Base-by-base conservation (phyloP, 2,329 filamentous ascomycete genomes). In the Hypoxylon sp. region DNA sequence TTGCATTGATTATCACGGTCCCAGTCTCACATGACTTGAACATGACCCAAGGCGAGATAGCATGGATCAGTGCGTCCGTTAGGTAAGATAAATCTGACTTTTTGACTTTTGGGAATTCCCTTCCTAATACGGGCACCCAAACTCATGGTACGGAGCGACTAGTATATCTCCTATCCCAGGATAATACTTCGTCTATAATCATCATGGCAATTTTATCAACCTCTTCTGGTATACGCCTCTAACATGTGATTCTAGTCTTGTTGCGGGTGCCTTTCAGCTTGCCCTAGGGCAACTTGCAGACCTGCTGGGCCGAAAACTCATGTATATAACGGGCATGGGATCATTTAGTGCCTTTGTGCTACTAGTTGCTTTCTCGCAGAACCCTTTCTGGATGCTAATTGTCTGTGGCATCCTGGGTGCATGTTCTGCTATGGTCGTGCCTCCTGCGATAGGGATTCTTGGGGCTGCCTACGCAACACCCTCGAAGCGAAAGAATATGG, bases 231-330 rank as follows among this genome's bases (percentile, higher is more conserved):
- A 39, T 26, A 24, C 42, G 8, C 50, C 22, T 61, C 62, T 65
- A 56, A 70, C 44, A 51, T 13, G 14, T 33, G 14, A 56, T 19
- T 17, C 1, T 48, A 87, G 85, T 13, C 82, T 92, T 14, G 87
- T 86, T 1, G 87, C 87, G 37, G 90, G 90, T 5, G 85, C 90
- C 0, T 88, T 92, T 72, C 83, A 92, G 68, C 83, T 92, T 8
- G 86, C 89, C 72, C 90, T 92, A 65, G 90, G 89, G 42, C 87
- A 87, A 71, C 79, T 91, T 5, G 88, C 90, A 1, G 90, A 92
- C 74, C 81, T 91, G 48, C 88, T 92, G 52, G 90, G 89, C n/a
- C 84, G 89, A 35, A 89, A 88, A 71, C 71, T 79, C 0, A 83
- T 91, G 75, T 89, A 91, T 73, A 83, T 91, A 17, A 78, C 79